Evolutionary conservation across 768 basidiomycete species (phyloP).

Genomic region (Boletales sp.): DNA sequence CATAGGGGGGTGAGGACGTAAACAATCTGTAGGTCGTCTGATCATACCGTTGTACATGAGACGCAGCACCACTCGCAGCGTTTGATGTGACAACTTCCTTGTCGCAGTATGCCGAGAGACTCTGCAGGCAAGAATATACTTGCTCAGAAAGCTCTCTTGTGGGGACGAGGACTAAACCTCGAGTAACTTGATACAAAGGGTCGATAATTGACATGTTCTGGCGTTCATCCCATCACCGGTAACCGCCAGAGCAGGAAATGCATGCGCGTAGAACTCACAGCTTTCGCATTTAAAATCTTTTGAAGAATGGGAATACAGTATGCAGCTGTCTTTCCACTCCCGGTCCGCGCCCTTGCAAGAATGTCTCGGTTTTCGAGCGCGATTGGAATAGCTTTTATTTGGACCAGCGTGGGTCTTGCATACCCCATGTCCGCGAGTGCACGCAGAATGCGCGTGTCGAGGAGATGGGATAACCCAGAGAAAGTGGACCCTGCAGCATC

Average conservation of each 20-base stretch:
- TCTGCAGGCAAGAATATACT: slow-evolving; percentile 65
- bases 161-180: slow-evolving; percentile 80
- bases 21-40: neutral
- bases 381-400: slow-evolving; percentile 87
- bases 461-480: slow-evolving; percentile 64
- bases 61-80: slow-evolving; percentile 65
- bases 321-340: slow-evolving; percentile 95
- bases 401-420: slow-evolving; percentile 87
- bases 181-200: slow-evolving; percentile 52
- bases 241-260: neutral
- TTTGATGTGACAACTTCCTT: slow-evolving; percentile 69
- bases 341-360: slow-evolving; percentile 90
- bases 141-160: slow-evolving; percentile 94
- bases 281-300: slow-evolving; percentile 79
- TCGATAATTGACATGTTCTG: slow-evolving; percentile 39
- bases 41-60: slow-evolving; percentile 70
- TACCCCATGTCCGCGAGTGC: slow-evolving; percentile 90
- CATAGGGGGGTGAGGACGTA: neutral
- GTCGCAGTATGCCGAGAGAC: slow-evolving; percentile 75
- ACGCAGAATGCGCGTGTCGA: slow-evolving; percentile 82
- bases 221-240: neutral
- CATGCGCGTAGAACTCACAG: slow-evolving; percentile 44
- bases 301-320: slow-evolving; percentile 91
- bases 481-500: slow-evolving; percentile 48
- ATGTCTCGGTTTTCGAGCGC: slow-evolving; percentile 89